Conservation (phyloP, 2,329 filamentous ascomycete genomes). For the Aspergillus sp. region DNA sequence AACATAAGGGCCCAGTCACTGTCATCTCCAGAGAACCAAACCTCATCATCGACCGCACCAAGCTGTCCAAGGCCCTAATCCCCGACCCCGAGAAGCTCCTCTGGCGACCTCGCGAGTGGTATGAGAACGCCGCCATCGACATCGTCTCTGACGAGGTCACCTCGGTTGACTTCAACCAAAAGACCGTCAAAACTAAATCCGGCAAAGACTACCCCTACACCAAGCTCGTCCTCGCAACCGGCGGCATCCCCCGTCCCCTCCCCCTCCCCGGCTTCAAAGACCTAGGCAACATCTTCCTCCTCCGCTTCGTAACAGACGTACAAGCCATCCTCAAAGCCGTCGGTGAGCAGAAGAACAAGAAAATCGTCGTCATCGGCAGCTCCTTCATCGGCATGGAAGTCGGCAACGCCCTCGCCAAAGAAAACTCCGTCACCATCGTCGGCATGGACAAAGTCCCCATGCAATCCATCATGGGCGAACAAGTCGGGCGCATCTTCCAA, state of each 20-base stretch:
- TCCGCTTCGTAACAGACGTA: constrained; percentile 70
- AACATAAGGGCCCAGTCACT: constrained; percentile 73
- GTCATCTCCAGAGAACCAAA: constrained; percentile 79
- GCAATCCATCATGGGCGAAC: constrained; percentile 73
- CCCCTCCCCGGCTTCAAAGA: constrained; percentile 81
- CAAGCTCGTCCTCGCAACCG: constrained; percentile 85
- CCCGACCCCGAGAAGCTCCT: constrained; percentile 72
- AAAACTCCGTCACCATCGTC: constrained; percentile 77
- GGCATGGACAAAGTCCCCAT: constrained; percentile 84
- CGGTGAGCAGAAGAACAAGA: constrained; percentile 68
- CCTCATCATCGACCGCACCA: constrained; percentile 84
- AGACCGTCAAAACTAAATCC: constrained; percentile 66
- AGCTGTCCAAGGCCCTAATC: constrained; percentile 88
- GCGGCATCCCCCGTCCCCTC: constrained; percentile 67
- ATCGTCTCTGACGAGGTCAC: constrained; percentile 57
- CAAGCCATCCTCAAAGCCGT: constrained; percentile 72
- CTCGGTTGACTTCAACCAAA: constrained; percentile 66
- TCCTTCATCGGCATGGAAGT: constrained; percentile 98
- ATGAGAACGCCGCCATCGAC: constrained; percentile 55
- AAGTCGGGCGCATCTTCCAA: constrained; percentile 76
- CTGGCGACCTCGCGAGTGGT: constrained; percentile 72
- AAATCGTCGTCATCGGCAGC: constrained; percentile 83
- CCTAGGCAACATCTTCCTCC: constrained; percentile 76
- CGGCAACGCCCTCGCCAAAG: constrained; percentile 71
- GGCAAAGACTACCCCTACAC: constrained; percentile 69